These are phyloP conservation scores for Tolypocladium sp. DNA, from an alignment of 2,329 filamentous ascomycete species.

Conservation along the genomic window DNA sequence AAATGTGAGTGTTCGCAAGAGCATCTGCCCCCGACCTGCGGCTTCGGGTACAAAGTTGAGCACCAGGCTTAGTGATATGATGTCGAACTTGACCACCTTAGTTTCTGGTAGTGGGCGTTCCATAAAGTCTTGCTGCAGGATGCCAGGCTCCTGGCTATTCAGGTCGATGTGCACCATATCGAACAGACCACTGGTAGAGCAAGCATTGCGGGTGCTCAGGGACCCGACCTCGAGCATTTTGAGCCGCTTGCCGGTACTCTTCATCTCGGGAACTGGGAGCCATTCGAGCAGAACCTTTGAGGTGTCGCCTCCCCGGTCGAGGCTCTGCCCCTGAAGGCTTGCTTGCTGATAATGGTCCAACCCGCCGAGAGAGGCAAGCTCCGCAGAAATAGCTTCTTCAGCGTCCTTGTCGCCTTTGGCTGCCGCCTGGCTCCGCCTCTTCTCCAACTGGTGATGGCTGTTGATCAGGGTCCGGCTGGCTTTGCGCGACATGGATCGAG, in stretches of 20 bases:
- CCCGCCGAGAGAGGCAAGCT: constrained; percentile 51
- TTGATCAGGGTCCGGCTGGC: constrained; percentile 57
- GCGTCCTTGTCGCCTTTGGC: constrained; percentile 38
- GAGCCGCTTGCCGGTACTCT: constrained; percentile 23
- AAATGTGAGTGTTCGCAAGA: constrained; percentile 65
- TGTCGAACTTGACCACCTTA: constrained; percentile 63
- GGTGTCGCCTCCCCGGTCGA: constrained; percentile 58
- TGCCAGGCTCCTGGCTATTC: constrained; percentile 74
- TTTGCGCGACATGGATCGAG: constrained; percentile 53
- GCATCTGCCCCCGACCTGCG: constrained; percentile 70
- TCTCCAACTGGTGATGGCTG: constrained; percentile 55
- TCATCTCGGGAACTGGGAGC: constrained; percentile 31
- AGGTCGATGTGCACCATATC: constrained; percentile 79
- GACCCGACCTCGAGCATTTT: constrained; percentile 84
- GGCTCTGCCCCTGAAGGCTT: constrained; percentile 58
- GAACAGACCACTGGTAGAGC: constrained; percentile 63
- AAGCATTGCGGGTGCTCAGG: constrained; percentile 75
- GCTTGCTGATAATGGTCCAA: constrained; percentile 57
- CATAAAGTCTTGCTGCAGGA: constrained; percentile 92
- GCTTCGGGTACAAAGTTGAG: constrained; percentile 88
- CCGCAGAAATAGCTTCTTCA: constrained; percentile 36
- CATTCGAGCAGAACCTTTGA: constrained; percentile 56
- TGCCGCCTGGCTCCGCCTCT: constrained; percentile 47
- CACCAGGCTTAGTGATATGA: constrained; percentile 86
- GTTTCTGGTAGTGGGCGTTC: constrained; percentile 61